Conservation (phyloP, 805 yeast genomes). For the Kuraishia capsulata region DNA sequence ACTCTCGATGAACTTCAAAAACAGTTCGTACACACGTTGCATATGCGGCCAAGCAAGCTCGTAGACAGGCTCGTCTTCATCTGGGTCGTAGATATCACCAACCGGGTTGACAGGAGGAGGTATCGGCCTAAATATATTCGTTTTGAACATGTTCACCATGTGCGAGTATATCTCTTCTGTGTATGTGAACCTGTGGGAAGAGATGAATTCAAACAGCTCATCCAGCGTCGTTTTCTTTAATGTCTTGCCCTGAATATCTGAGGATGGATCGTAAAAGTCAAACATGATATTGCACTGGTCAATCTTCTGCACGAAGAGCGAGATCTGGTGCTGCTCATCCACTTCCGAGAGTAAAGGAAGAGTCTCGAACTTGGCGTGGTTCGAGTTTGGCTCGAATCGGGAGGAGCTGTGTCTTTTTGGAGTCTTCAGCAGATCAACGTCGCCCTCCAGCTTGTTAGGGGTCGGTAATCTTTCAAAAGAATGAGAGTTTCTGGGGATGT, state of each 20-base stretch:
- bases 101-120: constrained; percentile 98
- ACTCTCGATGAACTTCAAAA: constrained; percentile 84
- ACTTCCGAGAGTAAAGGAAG: constrained; percentile 88
- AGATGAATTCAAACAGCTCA: constrained; percentile 82
- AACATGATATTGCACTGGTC: constrained; percentile 93
- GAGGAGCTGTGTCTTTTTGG: constrained; percentile 93
- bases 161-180: constrained; percentile 87
- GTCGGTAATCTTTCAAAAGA: constrained; percentile 50
- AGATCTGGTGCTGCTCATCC: constrained; percentile 63
- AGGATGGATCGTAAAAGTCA: constrained; percentile 89
- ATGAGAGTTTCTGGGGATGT: constrained; percentile 34
- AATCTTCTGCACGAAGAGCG: constrained; percentile 75
- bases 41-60: constrained; percentile 99
- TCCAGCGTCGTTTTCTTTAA: constrained; percentile 79
- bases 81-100: constrained; percentile 95
- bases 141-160: constrained; percentile 83
- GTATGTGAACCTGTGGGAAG: constrained; percentile 72
- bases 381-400: constrained; percentile 72
- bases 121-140: constrained; percentile 86
- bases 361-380: constrained; percentile 55
- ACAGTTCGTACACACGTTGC: constrained; percentile 94
- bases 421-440: constrained; percentile 71
- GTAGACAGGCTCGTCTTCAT: constrained; percentile 95
- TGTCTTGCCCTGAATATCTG: constrained; percentile 88
- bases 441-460: constrained; percentile 57